Evolutionary conservation across 2,329 filamentous ascomycete genomes (phyloP).

Genomic region (Pyricularia sp.): DNA sequence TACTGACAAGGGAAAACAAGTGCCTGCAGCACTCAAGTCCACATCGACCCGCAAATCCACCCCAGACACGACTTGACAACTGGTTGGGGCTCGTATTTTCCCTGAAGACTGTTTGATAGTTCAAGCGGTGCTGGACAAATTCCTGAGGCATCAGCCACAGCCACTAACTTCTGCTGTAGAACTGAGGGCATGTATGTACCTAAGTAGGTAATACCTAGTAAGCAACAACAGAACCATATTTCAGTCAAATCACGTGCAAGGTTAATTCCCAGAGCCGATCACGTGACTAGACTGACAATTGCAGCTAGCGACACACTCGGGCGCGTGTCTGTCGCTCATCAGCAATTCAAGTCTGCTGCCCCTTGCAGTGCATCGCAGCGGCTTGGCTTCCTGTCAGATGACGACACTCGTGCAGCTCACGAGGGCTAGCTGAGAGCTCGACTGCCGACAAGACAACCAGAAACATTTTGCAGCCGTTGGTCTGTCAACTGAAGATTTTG

Average conservation of each 20-base stretch:
- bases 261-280: too few relatives aligned
- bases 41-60: too few relatives aligned
- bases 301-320: not conserved
- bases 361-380: not conserved
- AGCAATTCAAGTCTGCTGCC: not conserved
- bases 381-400: not conserved
- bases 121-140: too few relatives aligned
- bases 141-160: not conserved
- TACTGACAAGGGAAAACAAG: too few relatives aligned
- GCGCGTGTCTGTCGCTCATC: not conserved
- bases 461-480: not conserved
- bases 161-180: not conserved
- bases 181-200: too few relatives aligned
- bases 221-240: too few relatives aligned
- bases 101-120: too few relatives aligned
- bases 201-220: too few relatives aligned
- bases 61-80: too few relatives aligned
- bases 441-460: not conserved
- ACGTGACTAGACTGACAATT: not conserved
- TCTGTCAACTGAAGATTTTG: not conserved
- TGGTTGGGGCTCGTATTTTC: too few relatives aligned
- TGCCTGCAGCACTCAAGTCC: too few relatives aligned
- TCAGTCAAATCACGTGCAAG: too few relatives aligned
- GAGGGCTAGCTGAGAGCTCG: not conserved
- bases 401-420: not conserved